Base-by-base conservation (phyloP, 805 yeast species). In the Metschnikowia aberdeeniae region DNA sequence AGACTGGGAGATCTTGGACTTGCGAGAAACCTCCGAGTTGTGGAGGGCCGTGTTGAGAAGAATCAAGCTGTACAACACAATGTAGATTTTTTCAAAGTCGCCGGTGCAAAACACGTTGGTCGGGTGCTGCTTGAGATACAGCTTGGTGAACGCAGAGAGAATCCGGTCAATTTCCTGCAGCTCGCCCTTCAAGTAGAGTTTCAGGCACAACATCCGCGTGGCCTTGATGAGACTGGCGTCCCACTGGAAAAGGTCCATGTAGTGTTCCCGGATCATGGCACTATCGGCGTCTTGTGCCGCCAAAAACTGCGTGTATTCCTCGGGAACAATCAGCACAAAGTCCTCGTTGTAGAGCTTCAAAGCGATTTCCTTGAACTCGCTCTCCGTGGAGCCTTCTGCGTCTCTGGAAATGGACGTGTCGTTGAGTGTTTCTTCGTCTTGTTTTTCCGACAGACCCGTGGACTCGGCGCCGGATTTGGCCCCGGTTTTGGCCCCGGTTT, bases 151-250 rank as follows among this genome's bases (percentile, higher is more conserved):
- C 3, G 82, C 73, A 36, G 84, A 82, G 45, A 89, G 66, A 27
- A 88, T 76, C 40, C 86, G 74, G 62, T 87, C 93, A 42, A 88
- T 80, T 56, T 84, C 85, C 55, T 85, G 90, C 3, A 93, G 81
- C 64, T 89, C 96, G 6, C 92, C 96, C 57, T 80, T 80, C 55
- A 89, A 73, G 63, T 83, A 84, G n/a, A 88, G 59, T 52, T 73
- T 77, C 32, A 76, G 73, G 53, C 95, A 87, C 28, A 88, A 66
- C 36, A 63, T 62, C 28, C 89, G 67, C 13, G 89, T 71, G 1
- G 89, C 70, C 2, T 63, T 61, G 34, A 86, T 65, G 37, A 88
- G 64, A 45, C 78, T 76, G n/a, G 68, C 55, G 39, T 73, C 75
- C 65, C 77, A 72, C 40, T 64, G 52, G 58, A 76, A 77, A 29